Evolutionary conservation across 805 yeast species (phyloP).

Genomic region (Priceomyces haplophilus): DNA sequence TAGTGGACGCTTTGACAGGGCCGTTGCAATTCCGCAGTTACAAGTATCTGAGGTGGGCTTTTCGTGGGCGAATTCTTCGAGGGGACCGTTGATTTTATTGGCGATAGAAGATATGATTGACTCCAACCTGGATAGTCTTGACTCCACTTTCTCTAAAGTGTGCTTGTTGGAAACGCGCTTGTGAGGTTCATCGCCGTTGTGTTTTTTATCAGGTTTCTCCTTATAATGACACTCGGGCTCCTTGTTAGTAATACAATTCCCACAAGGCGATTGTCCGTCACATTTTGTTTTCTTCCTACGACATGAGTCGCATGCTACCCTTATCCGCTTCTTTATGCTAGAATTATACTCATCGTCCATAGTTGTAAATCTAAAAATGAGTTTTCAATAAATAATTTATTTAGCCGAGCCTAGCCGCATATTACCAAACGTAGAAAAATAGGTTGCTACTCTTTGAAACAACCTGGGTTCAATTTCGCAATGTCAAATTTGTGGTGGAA

Average conservation of each 20-base stretch:
- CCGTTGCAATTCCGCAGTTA: no score
- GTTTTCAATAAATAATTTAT: neutral
- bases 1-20: no score
- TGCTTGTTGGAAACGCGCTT: neutral
- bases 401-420: neutral
- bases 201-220: conserved; percentile 10
- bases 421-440: no score
- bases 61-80: no score
- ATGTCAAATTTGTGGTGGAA: no score
- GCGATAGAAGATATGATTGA: conserved; percentile 15
- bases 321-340: conserved; percentile 15
- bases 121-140: conserved; percentile 16
- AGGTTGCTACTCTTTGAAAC: no score
- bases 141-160: conserved; percentile 10
- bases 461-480: no score
- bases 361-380: neutral
- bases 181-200: neutral
- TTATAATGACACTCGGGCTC: conserved; percentile 27
- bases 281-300: conserved; percentile 50
- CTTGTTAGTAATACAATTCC: conserved; percentile 33
- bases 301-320: conserved; percentile 49
- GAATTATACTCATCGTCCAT: neutral
- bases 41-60: no score
- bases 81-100: conserved; percentile 9
- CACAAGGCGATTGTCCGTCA: conserved; percentile 45